Conservation (phyloP, 148 eudicot species). For the Tetragonia tetragonoides region DNA sequence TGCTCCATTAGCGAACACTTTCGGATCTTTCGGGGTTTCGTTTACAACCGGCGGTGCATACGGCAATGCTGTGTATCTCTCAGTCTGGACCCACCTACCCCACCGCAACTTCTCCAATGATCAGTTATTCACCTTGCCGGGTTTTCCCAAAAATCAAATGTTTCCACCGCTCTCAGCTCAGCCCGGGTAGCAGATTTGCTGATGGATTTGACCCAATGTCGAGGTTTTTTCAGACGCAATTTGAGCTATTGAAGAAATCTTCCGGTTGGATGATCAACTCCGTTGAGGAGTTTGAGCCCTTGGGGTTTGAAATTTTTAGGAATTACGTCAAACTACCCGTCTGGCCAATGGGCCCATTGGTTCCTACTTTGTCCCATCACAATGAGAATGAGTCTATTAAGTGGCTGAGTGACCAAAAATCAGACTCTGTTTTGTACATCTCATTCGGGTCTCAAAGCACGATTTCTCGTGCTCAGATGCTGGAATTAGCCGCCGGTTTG, state of each 20-base stretch:
- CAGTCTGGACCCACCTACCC: slow-evolving; percentile 68
- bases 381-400: slow-evolving; percentile 31
- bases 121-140: slow-evolving; percentile 51
- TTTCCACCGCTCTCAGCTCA: slow-evolving; percentile 47
- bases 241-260: slow-evolving; percentile 28
- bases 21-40: slow-evolving; percentile 36
- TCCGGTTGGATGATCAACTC: slow-evolving; percentile 64
- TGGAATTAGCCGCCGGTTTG: slow-evolving; percentile 72
- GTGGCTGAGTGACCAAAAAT: slow-evolving; percentile 46
- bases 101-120: slow-evolving; percentile 34
- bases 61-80: slow-evolving; percentile 55
- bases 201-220: slow-evolving; percentile 69
- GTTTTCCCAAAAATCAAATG: slow-evolving; percentile 54
- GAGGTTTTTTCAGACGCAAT: slow-evolving; percentile 46
- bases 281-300: slow-evolving; percentile 62
- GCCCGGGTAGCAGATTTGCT: slow-evolving; percentile 42
- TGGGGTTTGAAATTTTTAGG: slow-evolving; percentile 44
- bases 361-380: slow-evolving; percentile 10
- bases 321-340: slow-evolving; percentile 43
- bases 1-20: slow-evolving; percentile 39
- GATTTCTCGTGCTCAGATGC: slow-evolving; percentile 62
- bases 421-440: slow-evolving; percentile 54
- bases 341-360: slow-evolving; percentile 68
- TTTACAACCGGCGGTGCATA: slow-evolving; percentile 82
- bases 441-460: slow-evolving; percentile 89